phyloP scores from a whole-genome alignment of 2,329 filamentous ascomycete genomes.

The Talaromyces sp. region DNA sequence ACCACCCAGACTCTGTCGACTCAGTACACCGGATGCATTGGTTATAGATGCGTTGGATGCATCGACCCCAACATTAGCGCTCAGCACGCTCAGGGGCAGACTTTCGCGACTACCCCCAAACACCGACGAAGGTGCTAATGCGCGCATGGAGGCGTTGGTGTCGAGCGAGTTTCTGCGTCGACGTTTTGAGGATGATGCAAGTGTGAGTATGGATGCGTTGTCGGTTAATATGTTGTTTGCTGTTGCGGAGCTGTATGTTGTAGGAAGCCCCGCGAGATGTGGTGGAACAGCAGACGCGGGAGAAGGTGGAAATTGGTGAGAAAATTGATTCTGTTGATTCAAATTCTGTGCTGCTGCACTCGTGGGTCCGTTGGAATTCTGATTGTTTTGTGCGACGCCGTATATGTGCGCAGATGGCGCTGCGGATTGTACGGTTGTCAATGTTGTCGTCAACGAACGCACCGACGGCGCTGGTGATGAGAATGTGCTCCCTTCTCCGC shows the following conservation, averaged over 20 bases:
- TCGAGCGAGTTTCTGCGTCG: conserved; percentile 62
- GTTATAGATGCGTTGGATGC: conserved; percentile 41
- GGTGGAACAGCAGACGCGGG: conserved; percentile 59
- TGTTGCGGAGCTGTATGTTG: conserved; percentile 59
- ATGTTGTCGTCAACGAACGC: conserved; percentile 61
- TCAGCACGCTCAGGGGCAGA: conserved; percentile 60
- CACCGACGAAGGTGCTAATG: conserved; percentile 60
- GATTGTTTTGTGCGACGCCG: conserved; percentile 26
- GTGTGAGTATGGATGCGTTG: conserved; percentile 63
- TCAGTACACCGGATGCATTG: conserved; percentile 39
- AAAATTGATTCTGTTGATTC: conserved; percentile 51
- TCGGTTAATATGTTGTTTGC: conserved; percentile 64
- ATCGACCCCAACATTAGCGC: conserved; percentile 48
- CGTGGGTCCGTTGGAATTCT: conserved; percentile 27
- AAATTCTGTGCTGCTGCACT: conserved; percentile 36
- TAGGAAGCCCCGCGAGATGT: conserved; percentile 54
- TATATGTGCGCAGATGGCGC: conserved; percentile 51
- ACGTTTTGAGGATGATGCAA: conserved; percentile 63
- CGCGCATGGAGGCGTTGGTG: conserved; percentile 64
- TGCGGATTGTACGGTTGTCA: conserved; percentile 64
- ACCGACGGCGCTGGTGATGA: conserved; percentile 64
- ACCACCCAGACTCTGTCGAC: conserved; percentile 52
- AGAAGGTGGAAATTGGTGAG: conserved; percentile 59
- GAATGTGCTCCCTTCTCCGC: conserved; percentile 66
- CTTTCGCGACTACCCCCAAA: conserved; percentile 64